Evolutionary conservation across 1,284 basidiomycete species (phyloP).

Genomic region (Hymenochaete sp.): DNA sequence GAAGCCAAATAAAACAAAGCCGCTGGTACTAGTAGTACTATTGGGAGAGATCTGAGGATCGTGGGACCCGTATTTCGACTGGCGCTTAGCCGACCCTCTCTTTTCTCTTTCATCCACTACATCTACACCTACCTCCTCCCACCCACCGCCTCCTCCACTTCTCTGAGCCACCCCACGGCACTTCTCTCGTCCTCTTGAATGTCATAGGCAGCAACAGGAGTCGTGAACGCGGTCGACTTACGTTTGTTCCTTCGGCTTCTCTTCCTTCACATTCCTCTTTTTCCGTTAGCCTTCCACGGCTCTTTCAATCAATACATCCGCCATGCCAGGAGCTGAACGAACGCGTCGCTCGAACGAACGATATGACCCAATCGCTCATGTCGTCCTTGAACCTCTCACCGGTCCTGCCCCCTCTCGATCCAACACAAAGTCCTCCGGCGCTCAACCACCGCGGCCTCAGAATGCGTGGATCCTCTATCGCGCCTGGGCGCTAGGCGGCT

Average conservation of each 20-base stretch:
- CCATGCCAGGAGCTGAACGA: constrained; percentile 14
- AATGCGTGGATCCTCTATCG: constrained; percentile 94
- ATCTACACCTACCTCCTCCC: too few relatives aligned
- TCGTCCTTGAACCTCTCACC: constrained; percentile 3
- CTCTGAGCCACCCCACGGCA: too few relatives aligned
- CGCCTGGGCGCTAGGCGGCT: constrained; percentile 46
- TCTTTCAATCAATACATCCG: neutral
- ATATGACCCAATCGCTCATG: constrained; percentile 5
- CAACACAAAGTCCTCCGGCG: neutral
- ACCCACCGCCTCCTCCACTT: too few relatives aligned
- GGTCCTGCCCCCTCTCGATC: neutral
- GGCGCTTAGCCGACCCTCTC: too few relatives aligned
- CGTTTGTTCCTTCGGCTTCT: constrained; percentile 1
- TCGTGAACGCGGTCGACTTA: too few relatives aligned
- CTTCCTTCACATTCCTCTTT: neutral
- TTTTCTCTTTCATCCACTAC: too few relatives aligned
- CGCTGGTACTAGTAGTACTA: too few relatives aligned
- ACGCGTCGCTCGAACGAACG: constrained; percentile 2
- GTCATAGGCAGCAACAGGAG: too few relatives aligned
- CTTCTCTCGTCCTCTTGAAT: too few relatives aligned
- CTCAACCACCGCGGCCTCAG: constrained; percentile 60
- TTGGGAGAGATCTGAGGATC: too few relatives aligned
- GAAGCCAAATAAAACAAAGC: too few relatives aligned
- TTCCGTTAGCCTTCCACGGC: neutral
- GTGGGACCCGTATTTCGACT: too few relatives aligned